Evolutionary conservation across 192 early-diverging fungal genomes (phyloP), one percentile per base, ranked within the genome.

Genomic region (Coemansia sp.): DNA sequence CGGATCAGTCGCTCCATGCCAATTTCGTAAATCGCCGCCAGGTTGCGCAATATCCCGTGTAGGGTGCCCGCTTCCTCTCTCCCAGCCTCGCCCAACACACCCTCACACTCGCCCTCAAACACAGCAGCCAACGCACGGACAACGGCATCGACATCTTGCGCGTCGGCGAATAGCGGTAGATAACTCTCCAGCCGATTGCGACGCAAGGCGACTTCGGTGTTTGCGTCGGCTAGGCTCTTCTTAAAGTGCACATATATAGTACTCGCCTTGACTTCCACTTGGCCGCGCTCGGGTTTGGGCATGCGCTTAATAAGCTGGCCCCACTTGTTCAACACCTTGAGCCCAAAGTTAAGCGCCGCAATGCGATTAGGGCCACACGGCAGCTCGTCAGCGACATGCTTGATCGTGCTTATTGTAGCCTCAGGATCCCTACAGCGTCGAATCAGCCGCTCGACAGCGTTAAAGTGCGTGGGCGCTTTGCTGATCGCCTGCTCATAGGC

Each of bases 291-390:
- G 11, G 68, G 64, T 19, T 76, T 72, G n/a, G 62, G 33, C 74
- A 64, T 70, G 52, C 74, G 79, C 74, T 73, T 82, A 4, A 76
- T 82, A 37, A 53, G 76, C 66, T 76, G 79, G 13, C 74, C 74
- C 79, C 79, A 82, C 59, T 76, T 82, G 46, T 33, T 26, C 33
- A 84, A 65, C 21, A 87, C 70, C 52, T 78, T 68, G 26, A 83
- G 70, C 10, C 87, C 90, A 66, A 86, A 74, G 63, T 82, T 84
- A 59, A 91, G 87, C 2, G 88, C 87, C 2, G 77, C 70, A 23
- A 91, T 76, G n/a, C 87, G 82, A 52, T 92, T 89, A 7, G 79
- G 79, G 7, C 89, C 90, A 46, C 78, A 78, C 1, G 89, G 84
- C 62, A 90, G 82, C 26, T 74, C 72, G 53, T 86, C 86, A 1